Evolutionary conservation across 1,284 basidiomycete genomes (phyloP), one percentile per base, ranked within the genome.

Genomic region (Malassezia sp.): DNA sequence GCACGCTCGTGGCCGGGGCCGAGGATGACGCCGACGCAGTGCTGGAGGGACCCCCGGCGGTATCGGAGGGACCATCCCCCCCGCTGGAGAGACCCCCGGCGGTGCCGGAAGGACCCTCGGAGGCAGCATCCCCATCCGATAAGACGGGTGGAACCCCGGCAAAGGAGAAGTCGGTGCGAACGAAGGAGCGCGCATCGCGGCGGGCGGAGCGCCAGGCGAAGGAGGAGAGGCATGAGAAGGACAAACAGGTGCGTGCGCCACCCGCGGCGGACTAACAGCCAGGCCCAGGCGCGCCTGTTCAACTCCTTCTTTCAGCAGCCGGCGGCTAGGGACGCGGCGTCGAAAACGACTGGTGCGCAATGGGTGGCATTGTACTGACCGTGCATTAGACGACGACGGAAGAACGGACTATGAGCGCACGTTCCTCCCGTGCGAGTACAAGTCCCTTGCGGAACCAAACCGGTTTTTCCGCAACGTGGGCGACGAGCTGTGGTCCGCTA

Each of bases 251-350:
- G n/a, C n/a, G n/a, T n/a, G n/a, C n/a, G n/a, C n/a, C n/a, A n/a
- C n/a, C n/a, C n/a, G n/a, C n/a, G n/a, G n/a, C n/a, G n/a, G n/a
- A n/a, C n/a, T n/a, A n/a, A n/a, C n/a, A n/a, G n/a, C n/a, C n/a
- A n/a, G n/a, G 60, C 54, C 0, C 58, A 62, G 39, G 43, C 39
- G 10, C 54, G 81, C 54, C 81, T 67, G 28, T 55, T 69, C 38
- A 61, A 56, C 6, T 54, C 56, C 5, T 67, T 69, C 38, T 52
- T 69, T 34, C 56, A 61, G 45, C 60, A 60, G 31, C 53, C 60
- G 0, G 30, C 43, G 1, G 38, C 51, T 5, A 52, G 50, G 38
- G 51, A 38, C 24, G 34, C 53, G 21, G 4, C 40, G 24, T 29
- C 37, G 20, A 43, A 37, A 15, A 33, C 15, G 37, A 41, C 15